A percentile compares a stretch with the other conserved stretches of the same genome.
Conservation (phyloP, 192 early-diverging fungal genomes). For the Coemansia sp. region DNA sequence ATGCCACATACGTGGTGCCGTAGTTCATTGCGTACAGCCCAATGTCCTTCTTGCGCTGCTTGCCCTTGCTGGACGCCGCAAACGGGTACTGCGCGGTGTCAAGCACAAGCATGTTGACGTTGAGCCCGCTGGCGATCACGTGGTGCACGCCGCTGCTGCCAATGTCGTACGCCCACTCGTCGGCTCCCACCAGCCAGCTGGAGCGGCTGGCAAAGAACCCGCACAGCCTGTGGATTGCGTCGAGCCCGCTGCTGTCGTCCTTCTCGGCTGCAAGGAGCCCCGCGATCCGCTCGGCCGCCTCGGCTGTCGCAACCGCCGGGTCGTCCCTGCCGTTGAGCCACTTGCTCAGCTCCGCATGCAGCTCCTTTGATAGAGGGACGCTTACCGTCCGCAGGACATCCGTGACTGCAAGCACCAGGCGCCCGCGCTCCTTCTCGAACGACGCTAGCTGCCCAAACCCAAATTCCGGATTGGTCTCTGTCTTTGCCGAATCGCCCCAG, state of each 20-base stretch:
- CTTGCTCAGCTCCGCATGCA: conserved; percentile 61
- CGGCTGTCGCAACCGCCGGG: conserved; percentile 57
- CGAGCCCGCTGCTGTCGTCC: conserved; percentile 19
- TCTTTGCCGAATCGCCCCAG: conserved; percentile 60
- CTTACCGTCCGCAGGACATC: conserved; percentile 57
- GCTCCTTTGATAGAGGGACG: conserved; percentile 51
- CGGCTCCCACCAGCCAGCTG: conserved; percentile 88
- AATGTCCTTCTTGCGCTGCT: conserved; percentile 87
- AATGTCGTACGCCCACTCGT: conserved; percentile 83
- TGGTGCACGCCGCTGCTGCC: conserved; percentile 89
- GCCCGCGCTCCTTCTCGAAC: conserved; percentile 65
- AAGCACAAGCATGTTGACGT: conserved; percentile 89
- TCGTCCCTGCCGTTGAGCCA: conserved; percentile 67
- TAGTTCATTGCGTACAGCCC: conserved; percentile 97
- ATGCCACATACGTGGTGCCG: conserved; percentile 86
- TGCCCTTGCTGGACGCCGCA: conserved; percentile 51
- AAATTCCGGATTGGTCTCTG: conserved; percentile 75
- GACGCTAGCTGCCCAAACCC: conserved; percentile 78
- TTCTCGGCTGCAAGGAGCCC: conserved; percentile 52
- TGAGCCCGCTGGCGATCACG: conserved; percentile 75
- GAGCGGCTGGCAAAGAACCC: conserved; percentile 61
- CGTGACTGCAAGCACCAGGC: conserved; percentile 63
- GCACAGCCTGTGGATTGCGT: conserved; percentile 19
- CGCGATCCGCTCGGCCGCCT: conserved; percentile 52
- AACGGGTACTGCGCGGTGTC: conserved; percentile 81